Base-by-base conservation (phyloP, 2,329 filamentous ascomycete species). In the Botrytis fragariae region DNA sequence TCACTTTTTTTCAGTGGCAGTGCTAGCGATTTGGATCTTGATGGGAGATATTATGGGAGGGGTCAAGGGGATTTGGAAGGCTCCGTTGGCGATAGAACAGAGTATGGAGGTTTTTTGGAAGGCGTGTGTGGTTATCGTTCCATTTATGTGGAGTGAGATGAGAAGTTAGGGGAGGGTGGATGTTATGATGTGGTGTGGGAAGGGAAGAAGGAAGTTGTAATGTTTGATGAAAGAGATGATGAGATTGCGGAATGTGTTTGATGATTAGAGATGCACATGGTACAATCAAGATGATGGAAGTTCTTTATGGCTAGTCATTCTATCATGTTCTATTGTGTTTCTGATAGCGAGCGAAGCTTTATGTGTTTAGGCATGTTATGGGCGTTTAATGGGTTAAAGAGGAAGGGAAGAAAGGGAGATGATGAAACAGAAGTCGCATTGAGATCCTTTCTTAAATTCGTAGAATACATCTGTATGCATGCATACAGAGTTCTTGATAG, bases 1-100 rank as follows among this genome's bases (percentile, higher is more conserved):
- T 81, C 96, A 99, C 83, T 99, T 99, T 85, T 99, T 98, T 84
- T 89, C 91, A 42, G 96, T 99, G 45, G 96, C 96, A 4, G 90
- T 98, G 77, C 88, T 97, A 77, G 90, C 92, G 39, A 94, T 98
- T 77, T 97, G 93, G 92, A 80, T 90, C 78, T 79, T 76, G 78
- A 71, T 77, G 77, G 45, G 70, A 22, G 77, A 81, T 20, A 83
- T 89, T 74, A 83, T 90, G 76, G 85, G 86, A 80, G 81, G 87
- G 75, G 78, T 86, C 1, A 84, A 85, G 0, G 64, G 78, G 76
- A 79, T 89, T 29, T 86, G 85, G 83, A 89, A 88, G 79, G 83
- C 91, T 60, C 92, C 93, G 0, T 74, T 93, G 20, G 87, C 91
- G 16, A 75, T 94, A 5, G 83, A 92, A 65, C 88, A 92, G 79